Evolutionary conservation across 78 protist species (phyloP), one percentile per base, ranked within the genome.

Genomic region (Chrysochromulina parva): DNA sequence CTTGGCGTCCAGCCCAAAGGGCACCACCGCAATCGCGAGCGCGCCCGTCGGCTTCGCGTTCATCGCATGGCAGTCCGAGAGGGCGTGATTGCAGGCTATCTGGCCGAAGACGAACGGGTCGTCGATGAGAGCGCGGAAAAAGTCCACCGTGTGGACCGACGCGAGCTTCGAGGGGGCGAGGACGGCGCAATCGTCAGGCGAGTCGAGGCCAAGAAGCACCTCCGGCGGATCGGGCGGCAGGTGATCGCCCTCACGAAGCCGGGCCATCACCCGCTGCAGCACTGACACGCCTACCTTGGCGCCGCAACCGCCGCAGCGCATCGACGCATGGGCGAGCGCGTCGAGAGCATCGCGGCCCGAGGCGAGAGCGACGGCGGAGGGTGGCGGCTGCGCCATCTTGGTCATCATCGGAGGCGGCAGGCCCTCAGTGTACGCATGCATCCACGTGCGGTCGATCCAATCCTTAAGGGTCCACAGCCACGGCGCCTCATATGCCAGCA

Each of bases 161-260:
- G 82, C 16, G 26, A 74, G 60, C n/a, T 24, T 4, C 9, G 86
- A 54, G 20, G 86, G 66, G 53, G 88, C 62, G 20, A 52, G 47
- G 22, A 90, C 82, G 22, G 92, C 92, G 88, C 92, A 90, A 50
- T 90, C 92, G n/a, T 90, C 92, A 1, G 92, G 88, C 47, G 92
- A 13, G 88, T 90, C 88, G 66, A 80, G 22, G 9, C 92, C 92
- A 3, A 80, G 84, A 3, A 90, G 85, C 11, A 90, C 85, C 76
- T 14, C 52, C 22, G 87, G 24, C 2, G 28, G 55, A 1, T 78
- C 55, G 84, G 55, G 16, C 13, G 82, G 57, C 57, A 74, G 17
- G 17, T 74, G 82, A n/a, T 55, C 82, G 57, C 22, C 50, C 14
- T 55, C 78, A 6, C 38, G 3, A 48, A 88, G 65, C 55, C 91